phyloP scores from a whole-genome alignment of 306 rosid genomes.

The Cucumis cinereus region DNA sequence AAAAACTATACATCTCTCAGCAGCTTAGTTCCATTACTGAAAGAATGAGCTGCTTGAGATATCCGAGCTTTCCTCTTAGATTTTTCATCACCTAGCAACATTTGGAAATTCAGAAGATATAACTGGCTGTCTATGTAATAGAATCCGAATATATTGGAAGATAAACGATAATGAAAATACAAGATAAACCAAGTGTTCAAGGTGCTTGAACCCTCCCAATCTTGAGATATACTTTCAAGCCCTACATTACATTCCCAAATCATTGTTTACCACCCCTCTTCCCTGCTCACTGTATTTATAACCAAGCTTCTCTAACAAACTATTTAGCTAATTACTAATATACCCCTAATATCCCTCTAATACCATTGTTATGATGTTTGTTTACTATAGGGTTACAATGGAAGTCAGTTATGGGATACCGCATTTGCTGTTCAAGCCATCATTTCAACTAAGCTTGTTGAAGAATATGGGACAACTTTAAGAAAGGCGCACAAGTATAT shows the following conservation, averaged over 20 bases:
- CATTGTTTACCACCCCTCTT: too few relatives aligned
- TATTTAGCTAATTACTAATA: too few relatives aligned
- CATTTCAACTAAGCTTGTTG: conserved; percentile 51
- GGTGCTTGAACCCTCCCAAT: too few relatives aligned
- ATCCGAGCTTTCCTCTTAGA: background rate
- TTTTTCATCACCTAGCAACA: background rate
- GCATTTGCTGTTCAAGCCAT: conserved; percentile 80
- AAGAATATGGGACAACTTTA: conserved; percentile 55
- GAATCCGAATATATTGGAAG: too few relatives aligned
- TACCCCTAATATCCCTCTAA: too few relatives aligned
- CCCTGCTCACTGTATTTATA: too few relatives aligned
- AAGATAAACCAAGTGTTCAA: too few relatives aligned
- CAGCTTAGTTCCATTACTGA: background rate
- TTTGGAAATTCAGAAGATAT: background rate
- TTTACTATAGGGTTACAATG: conserved; percentile 76
- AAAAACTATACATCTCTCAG: background rate
- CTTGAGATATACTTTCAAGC: too few relatives aligned
- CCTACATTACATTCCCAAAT: too few relatives aligned
- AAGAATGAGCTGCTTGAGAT: background rate
- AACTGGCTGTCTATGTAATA: background rate
- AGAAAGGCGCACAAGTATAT: conserved; percentile 60
- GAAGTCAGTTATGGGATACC: conserved; percentile 95
- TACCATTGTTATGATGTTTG: background rate
- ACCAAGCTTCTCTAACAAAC: too few relatives aligned
- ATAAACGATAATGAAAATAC: too few relatives aligned